Percentiles rank a stretch among this genome's conserved stretches.
Evolutionary conservation across 331 rosid species (phyloP).

Genomic region (Dryas integrifolia): DNA sequence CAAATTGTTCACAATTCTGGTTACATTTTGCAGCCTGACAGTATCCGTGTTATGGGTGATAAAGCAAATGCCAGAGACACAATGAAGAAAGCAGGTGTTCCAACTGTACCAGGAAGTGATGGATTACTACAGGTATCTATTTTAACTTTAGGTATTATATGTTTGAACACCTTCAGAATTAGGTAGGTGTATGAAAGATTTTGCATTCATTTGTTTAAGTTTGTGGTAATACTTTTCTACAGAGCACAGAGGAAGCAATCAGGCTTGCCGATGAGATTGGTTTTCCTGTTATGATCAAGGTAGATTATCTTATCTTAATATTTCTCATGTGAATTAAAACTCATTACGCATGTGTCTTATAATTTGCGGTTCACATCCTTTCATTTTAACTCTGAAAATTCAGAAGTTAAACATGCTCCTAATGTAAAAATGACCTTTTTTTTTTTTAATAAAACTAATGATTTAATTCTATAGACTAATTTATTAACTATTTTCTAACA

Average conservation of each 20-base stretch:
- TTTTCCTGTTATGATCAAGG: constrained; percentile 98
- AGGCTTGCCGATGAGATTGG: constrained; percentile 89
- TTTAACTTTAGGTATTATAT: constrained; percentile 18
- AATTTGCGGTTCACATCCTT: not conserved
- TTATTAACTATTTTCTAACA: not conserved
- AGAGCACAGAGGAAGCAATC: constrained; percentile 91
- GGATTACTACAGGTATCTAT: constrained; percentile 76
- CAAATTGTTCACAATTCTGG: constrained; percentile 21
- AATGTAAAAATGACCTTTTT: not conserved
- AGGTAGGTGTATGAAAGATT: not conserved
- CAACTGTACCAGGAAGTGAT: constrained; percentile 78
- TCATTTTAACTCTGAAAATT: not conserved
- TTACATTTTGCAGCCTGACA: constrained; percentile 69
- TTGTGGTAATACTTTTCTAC: constrained; percentile 30
- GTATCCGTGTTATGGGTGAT: constrained; percentile 96
- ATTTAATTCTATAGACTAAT: not conserved
- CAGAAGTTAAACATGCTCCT: not conserved
- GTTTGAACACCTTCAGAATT: constrained; percentile 8
- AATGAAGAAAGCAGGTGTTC: constrained; percentile 84
- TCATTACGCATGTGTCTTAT: not conserved
- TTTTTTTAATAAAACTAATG: not conserved
- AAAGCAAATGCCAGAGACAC: constrained; percentile 95
- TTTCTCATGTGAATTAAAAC: not conserved
- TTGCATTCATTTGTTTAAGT: constrained; percentile 9
- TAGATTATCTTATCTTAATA: constrained; percentile 29